Evolutionary conservation across 1,139 yeast species (phyloP), one percentile per base, ranked within the genome.

Genomic region (Kodamaea ohmeri): DNA sequence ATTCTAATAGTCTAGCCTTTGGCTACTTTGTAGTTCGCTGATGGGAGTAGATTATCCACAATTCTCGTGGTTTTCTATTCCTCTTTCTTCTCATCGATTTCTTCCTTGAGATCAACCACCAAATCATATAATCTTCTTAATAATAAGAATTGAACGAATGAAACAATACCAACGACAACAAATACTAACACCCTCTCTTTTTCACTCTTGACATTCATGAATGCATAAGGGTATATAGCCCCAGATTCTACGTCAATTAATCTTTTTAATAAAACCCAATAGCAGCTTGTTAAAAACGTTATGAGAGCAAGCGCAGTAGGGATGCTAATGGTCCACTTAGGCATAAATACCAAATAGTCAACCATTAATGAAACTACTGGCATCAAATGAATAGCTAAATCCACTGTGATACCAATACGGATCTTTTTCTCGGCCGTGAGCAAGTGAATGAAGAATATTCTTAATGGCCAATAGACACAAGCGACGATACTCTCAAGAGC

Each of bases 391-490:
- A 83, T 67, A 4, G 76, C 58, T 34, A 81, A 48, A 52, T 83
- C 90, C 5, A 76, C 62, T 1, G 47, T 24, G n/a, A 78, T 15
- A 1, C 83, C 78, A 28, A 81, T 62, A 6, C 48, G 36, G 26
- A 59, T 56, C 2, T 52, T 53, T 1, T 49, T 45, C 40, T 70
- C 68, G 39, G 67, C 49, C 7, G 59, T 57, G 32, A 70, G 55
- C 38, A 78, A 53, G 12, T 65, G 59, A 24, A 72, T 51, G 36
- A 72, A 70, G 49, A 77, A 75, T 6, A 82, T 42, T 43, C 80
- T 61, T 46, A 82, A 65, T 0, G 82, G 79, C 89, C 90, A 83
- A 55, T 83, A 83, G 6, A 82, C 75, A 2, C 61, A 30, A 0
- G 85, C 69, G 12, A 83, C 86, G 21, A 82, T 67, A 11, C 73